Evolutionary conservation across 108 stramenopile genomes (phyloP), one percentile per base, ranked within the genome.

Genomic region (Nannochloropsis gaditana): DNA sequence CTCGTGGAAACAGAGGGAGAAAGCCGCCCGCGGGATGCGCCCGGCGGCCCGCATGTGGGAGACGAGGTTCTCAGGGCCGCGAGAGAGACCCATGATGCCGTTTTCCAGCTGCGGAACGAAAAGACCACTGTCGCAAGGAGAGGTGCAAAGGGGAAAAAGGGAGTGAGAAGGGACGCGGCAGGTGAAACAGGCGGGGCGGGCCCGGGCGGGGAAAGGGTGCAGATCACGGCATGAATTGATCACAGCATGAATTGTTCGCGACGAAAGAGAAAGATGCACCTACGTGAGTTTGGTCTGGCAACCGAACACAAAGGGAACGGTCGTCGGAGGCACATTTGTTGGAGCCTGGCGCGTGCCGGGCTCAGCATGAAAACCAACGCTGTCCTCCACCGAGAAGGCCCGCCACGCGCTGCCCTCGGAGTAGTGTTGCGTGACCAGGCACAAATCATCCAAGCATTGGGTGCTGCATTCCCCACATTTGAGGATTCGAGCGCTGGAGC

Each of bases 241-340:
- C 59, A 4, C 5, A 5, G 5, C 15, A 8, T 6, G n/a, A 8
- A 2, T n/a, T n/a, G 15, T 73, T 73, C 8, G 5, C 4, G n/a
- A 73, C 31, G 31, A 31, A 31, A 31, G 31, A 31, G 31, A 31
- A 31, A 31, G 31, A 31, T 31, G 31, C 31, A 73, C 59, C 19
- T 73, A 73, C 59, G 59, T 73, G 59, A 73, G 59, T n/a, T 73
- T 73, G 59, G 59, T 73, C 59, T 73, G 59, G 59, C 59, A 73
- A 4, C 59, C 59, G n/a, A 73, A 73, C 59, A 73, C 59, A 73
- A 73, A 73, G 19, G 59, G 59, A 73, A 73, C n/a, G 15, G 59
- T 73, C 31, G 31, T 31, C 31, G 31, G 31, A 31, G 31, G 31
- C 31, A 31, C 31, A 31, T 31, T 31, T 31, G 31, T 31, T 31